These are phyloP conservation scores for Stephanodiscus triporus DNA, from an alignment of 108 stramenopile species.

Conservation along the genomic window DNA sequence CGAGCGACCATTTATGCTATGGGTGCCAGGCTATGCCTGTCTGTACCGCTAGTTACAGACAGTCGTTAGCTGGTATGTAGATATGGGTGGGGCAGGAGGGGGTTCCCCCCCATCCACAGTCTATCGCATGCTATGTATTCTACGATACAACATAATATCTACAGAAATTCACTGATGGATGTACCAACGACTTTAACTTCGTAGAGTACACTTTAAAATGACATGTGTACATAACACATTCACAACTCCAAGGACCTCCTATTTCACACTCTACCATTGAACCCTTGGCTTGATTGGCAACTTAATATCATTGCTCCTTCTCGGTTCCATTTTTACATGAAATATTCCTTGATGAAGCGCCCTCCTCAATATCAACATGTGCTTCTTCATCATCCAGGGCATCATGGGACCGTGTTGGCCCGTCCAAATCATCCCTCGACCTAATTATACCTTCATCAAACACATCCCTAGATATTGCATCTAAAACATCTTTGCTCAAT, in stretches of 20 bases:
- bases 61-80: too few relatives aligned
- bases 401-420: background rate
- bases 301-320: background rate
- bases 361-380: background rate
- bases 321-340: background rate
- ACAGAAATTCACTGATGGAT: too few relatives aligned
- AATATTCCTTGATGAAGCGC: background rate
- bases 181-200: too few relatives aligned
- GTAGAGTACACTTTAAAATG: too few relatives aligned
- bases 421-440: slow-evolving; percentile 19
- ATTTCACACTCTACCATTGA: background rate
- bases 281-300: background rate
- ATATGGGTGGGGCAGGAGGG: too few relatives aligned
- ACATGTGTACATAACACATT: too few relatives aligned
- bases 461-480: slow-evolving; percentile 3
- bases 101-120: too few relatives aligned
- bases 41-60: too few relatives aligned
- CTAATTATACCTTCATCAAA: background rate
- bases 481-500: slow-evolving; percentile 18
- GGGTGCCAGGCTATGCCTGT: too few relatives aligned
- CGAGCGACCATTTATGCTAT: too few relatives aligned
- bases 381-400: background rate
- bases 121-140: too few relatives aligned
- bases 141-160: too few relatives aligned
- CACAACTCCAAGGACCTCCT: background rate